Evolutionary conservation across 306 rosid species (phyloP), one percentile per base, ranked within the genome.

Genomic region (Cyamopsis tetragonoloba): DNA sequence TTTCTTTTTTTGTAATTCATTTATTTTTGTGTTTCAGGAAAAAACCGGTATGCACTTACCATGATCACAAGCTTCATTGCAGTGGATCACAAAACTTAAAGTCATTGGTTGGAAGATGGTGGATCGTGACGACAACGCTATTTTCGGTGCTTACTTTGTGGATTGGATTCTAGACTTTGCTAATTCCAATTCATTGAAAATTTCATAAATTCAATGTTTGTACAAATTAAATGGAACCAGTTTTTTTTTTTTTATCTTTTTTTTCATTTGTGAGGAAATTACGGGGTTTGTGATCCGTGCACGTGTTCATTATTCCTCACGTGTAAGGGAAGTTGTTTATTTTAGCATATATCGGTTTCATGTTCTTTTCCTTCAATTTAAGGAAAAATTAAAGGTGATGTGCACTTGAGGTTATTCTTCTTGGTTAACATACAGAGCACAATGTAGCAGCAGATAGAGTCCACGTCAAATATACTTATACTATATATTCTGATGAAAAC

Each of bases 1-100:
- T 35, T 35, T 35, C 1, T 0, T 15, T 5, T n/a, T 11, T 5
- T 13, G 47, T 19, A 13, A 39, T 39, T 0, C 35, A 7, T 38
- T 59, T 37, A 31, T 15, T 22, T 3, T 35, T 35, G 27, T 32
- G 4, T 49, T 7, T 62, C 85, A 92, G 98, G 95, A 80, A 49
- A 27, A 88, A 74, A 61, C 75, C 32, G 46, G 86, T 81, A 14
- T 93, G 98, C 79, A 49, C 85, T 1, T 93, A 86, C 61, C 95
- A 89, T 66, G 9, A 83, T 82, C 39, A 73, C 28, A 79, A 81
- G 66, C 87, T 84, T 12, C 63, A 76, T 0, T 93, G 98, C 82
- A 86, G 77, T 71, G 91, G 85, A 62, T 89, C 97, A 6, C 44
- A 50, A 2, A 71, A 83, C n/a, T 55, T 78, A 5, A 78, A 50